Percentiles rank a stretch among this genome's conserved stretches.
Evolutionary conservation across 2,329 filamentous ascomycete species (phyloP).

Genomic region (Cladophialophora carrionii): DNA sequence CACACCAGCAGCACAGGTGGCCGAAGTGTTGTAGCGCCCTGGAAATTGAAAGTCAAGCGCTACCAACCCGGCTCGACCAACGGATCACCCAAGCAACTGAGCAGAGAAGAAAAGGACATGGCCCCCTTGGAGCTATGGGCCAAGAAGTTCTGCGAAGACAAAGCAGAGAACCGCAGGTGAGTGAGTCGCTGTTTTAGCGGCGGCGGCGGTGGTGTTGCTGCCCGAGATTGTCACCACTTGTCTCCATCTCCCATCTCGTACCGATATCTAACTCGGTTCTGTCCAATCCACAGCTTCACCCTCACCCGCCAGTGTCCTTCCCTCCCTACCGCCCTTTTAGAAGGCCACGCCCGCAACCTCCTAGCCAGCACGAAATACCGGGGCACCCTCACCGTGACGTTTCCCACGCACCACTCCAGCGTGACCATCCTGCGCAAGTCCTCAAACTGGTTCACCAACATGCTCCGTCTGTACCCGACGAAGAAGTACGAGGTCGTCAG

Average conservation of each 20-base stretch:
- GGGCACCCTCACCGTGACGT: constrained; percentile 37
- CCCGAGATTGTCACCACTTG: neutral
- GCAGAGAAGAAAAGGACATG: constrained; percentile 14
- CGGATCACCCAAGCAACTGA: constrained; percentile 17
- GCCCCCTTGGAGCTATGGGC: constrained; percentile 36
- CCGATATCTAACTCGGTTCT: neutral
- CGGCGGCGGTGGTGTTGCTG: neutral
- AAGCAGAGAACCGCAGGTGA: constrained; percentile 32
- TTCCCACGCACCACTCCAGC: constrained; percentile 36
- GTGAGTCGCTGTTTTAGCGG: neutral
- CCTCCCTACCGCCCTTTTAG: constrained; percentile 33
- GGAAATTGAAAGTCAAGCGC: neutral
- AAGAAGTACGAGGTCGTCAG: constrained; percentile 39
- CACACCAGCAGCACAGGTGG: constrained; percentile 6
- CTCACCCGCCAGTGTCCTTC: constrained; percentile 25
- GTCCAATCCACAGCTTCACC: constrained; percentile 23
- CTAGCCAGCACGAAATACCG: constrained; percentile 39
- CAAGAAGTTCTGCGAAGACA: constrained; percentile 38
- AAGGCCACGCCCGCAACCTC: constrained; percentile 40
- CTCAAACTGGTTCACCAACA: constrained; percentile 37
- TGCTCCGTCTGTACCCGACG: constrained; percentile 35
- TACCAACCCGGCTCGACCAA: constrained; percentile 20
- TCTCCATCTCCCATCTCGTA: neutral
- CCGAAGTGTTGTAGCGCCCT: neutral
- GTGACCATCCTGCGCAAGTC: constrained; percentile 37